A percentile compares a stretch with the other conserved stretches of the same genome.
These are phyloP conservation scores for Phytophthora lateralis DNA, from an alignment of 352 stramenopile species.

Conservation along the genomic window DNA sequence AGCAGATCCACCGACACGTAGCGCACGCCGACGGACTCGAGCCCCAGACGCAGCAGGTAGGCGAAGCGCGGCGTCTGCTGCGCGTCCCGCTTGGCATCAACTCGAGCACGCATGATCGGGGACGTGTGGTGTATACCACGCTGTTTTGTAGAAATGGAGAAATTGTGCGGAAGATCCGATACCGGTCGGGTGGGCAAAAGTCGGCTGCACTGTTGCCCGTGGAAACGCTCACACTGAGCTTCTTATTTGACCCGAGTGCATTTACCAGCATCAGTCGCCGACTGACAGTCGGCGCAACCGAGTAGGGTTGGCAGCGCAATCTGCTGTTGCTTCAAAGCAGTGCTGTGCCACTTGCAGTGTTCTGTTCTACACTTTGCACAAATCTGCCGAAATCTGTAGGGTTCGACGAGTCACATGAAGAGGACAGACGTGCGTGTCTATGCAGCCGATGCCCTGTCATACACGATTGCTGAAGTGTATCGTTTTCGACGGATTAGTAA, in stretches of 20 bases:
- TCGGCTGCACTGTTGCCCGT: neutral
- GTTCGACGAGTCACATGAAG: neutral
- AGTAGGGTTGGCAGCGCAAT: too few relatives aligned
- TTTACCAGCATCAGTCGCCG: too few relatives aligned
- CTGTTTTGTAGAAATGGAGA: neutral
- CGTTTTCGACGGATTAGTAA: conserved; percentile 7
- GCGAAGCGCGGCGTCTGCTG: conserved; percentile 42
- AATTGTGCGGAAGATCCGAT: conserved; percentile 1
- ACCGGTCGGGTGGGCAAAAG: neutral
- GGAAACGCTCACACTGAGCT: neutral
- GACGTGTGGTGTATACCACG: neutral
- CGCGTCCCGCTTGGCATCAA: neutral
- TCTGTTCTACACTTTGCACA: too few relatives aligned
- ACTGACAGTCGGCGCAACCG: too few relatives aligned
- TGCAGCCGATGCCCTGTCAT: neutral
- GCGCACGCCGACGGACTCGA: conserved; percentile 53
- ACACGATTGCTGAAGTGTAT: conserved; percentile 18
- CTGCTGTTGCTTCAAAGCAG: too few relatives aligned
- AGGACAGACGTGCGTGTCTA: neutral
- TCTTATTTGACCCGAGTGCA: too few relatives aligned
- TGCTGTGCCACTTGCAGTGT: too few relatives aligned
- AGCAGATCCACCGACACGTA: conserved; percentile 63
- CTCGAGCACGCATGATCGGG: conserved; percentile 5
- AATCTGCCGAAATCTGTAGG: too few relatives aligned
- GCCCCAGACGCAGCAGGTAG: conserved; percentile 41